Evolutionary conservation across 257 asterid species (phyloP), one percentile per base, ranked within the genome.

Genomic region (Solanum ossicruentum): DNA sequence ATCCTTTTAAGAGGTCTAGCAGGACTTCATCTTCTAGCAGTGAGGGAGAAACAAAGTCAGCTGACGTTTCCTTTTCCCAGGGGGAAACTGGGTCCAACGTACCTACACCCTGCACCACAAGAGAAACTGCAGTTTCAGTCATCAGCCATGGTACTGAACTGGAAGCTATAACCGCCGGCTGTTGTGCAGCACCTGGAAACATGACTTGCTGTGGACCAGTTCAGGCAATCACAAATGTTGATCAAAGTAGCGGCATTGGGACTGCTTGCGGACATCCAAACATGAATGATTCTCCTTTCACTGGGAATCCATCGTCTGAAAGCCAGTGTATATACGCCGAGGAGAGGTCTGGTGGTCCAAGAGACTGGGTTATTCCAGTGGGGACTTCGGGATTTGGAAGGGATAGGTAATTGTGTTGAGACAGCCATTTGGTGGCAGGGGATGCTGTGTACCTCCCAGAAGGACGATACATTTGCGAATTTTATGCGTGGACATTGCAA

Each of bases 401-500:
- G 89, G 94, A 94, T 61, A 88, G 95, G 90, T 91, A 91, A 12
- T 88, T 87, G 5, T 88, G 93, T 4, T 89, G 93, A 87, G 45
- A 23, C 63, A 98, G 88, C 97, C 87, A 0, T 90, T 91, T 36
- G 86, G 87, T 6, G 90, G 86, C 1, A 92, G 93, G 51, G 97
- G 94, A 23, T 92, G 92, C 86, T 81, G 93, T 8, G 90, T 94
- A 84, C 90, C 94, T 43, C 88, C 89, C 93, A 0, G 93, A 90
- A 87, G 96, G 93, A 85, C 95, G 93, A 65, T 87, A 96, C 54
- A 92, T 97, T 41, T 94, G 99, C 72, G 95, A 93, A 84, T 97
- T 92, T 85, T 94, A 93, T 12, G 98, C 89, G 93, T 52, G 99
- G 98, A 51, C 97, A 83, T 72, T 97, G 99, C 92, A 92, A 87